Percentiles rank a stretch among this genome's conserved stretches.
These are phyloP conservation scores for Apostasia ramifera DNA, from an alignment of 106 monocot species.

Conservation along the genomic window DNA sequence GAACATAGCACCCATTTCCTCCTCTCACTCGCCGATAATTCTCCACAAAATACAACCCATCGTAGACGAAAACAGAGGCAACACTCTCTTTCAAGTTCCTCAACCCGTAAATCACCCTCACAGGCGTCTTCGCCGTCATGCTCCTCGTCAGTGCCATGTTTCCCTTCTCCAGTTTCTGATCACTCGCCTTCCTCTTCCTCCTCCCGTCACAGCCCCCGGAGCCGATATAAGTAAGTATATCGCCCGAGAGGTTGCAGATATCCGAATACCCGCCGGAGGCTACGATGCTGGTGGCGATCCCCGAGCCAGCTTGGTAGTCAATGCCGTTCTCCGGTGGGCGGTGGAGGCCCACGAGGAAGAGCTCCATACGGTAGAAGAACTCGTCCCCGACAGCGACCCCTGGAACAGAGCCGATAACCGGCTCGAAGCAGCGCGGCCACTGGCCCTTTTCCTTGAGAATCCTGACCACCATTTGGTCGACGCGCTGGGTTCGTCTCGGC, in stretches of 20 bases:
- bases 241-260: conserved; percentile 28
- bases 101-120: conserved; percentile 42
- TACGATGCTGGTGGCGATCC: conserved; percentile 45
- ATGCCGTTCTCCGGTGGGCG: conserved; percentile 40
- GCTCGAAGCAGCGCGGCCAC: neutral
- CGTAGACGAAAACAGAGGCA: conserved; percentile 30
- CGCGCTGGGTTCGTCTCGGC: neutral
- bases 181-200: conserved; percentile 20
- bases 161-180: conserved; percentile 53
- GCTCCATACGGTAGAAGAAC: conserved; percentile 45
- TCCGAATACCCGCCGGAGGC: conserved; percentile 31
- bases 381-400: conserved; percentile 58
- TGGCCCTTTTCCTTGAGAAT: neutral
- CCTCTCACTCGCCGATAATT: conserved; percentile 24
- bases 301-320: conserved; percentile 19
- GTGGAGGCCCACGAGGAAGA: conserved; percentile 42
- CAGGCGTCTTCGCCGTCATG: conserved; percentile 41
- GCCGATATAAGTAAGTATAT: conserved; percentile 37
- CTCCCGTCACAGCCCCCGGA: conserved; percentile 22
- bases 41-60: conserved; percentile 55
- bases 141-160: conserved; percentile 56
- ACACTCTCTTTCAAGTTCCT: conserved; percentile 13
- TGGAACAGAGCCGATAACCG: conserved; percentile 32
- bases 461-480: neutral
- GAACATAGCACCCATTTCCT: conserved; percentile 29